These are phyloP conservation scores for Leccinum longicurvipes DNA, from an alignment of 768 basidiomycete species.

Conservation along the genomic window DNA sequence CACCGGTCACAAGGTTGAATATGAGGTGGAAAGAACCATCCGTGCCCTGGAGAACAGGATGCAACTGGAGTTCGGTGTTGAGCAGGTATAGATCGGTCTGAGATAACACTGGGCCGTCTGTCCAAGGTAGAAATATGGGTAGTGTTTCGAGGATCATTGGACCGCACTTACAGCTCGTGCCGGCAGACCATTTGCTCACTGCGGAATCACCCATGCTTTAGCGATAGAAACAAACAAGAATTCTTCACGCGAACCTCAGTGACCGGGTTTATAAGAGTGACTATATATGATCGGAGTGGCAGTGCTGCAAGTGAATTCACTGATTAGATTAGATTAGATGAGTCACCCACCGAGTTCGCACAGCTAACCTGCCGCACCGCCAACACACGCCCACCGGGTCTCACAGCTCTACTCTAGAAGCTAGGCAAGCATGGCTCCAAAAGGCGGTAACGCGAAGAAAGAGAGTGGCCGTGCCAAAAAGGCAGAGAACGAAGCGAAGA, in stretches of 20 bases:
- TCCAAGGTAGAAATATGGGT: neutral
- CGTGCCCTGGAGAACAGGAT: constrained; percentile 65
- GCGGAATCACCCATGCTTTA: constrained; percentile 26
- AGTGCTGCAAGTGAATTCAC: constrained; percentile 8
- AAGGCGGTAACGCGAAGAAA: constrained; percentile 89
- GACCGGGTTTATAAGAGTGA: constrained; percentile 1
- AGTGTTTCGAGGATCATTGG: neutral
- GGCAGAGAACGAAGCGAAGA: constrained; percentile 85
- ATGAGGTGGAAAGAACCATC: constrained; percentile 55
- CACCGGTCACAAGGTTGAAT: constrained; percentile 71
- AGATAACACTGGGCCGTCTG: constrained; percentile 53
- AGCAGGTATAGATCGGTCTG: constrained; percentile 83
- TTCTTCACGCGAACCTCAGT: neutral
- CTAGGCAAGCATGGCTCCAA: constrained; percentile 67
- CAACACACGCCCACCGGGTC: neutral
- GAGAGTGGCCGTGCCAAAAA: constrained; percentile 88
- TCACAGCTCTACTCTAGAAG: constrained; percentile 6
- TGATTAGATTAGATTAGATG: constrained; percentile 20
- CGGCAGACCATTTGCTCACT: constrained; percentile 35
- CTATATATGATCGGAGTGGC: constrained; percentile 22
- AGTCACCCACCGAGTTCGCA: constrained; percentile 14
- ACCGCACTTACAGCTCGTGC: constrained; percentile 33
- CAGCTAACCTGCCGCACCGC: constrained; percentile 6
- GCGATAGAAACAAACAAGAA: neutral
- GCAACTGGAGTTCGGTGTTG: constrained; percentile 60